A percentile compares a stretch with the other conserved stretches of the same genome.
phyloP scores from a whole-genome alignment of 768 basidiomycete genomes.

The Rubroboletus satanas region DNA sequence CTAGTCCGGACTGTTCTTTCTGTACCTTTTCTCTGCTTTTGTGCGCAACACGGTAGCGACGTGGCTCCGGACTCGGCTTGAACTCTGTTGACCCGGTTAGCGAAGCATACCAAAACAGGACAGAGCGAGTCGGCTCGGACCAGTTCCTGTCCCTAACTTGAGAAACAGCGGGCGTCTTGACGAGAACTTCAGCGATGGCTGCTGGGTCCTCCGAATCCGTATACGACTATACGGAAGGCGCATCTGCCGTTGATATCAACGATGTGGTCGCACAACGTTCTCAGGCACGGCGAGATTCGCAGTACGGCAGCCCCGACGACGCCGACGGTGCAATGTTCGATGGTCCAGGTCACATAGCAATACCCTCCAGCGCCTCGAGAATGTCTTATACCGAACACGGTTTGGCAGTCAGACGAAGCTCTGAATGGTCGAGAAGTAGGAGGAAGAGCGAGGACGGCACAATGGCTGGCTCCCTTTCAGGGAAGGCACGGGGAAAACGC shows the following conservation, averaged over 20 bases:
- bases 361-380: slow-evolving; percentile 76
- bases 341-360: slow-evolving; percentile 58
- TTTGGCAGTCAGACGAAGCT: slow-evolving; percentile 47
- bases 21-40: not conserved
- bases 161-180: not conserved
- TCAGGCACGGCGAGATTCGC: slow-evolving; percentile 63
- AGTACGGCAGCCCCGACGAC: slow-evolving; percentile 48
- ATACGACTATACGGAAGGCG: slow-evolving; percentile 84
- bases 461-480: slow-evolving; percentile 24
- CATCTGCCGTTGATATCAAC: slow-evolving; percentile 70
- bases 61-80: not conserved
- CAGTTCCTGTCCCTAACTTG: not conserved
- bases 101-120: slow-evolving; percentile 15
- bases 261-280: slow-evolving; percentile 50
- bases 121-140: not conserved
- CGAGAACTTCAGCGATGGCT: slow-evolving; percentile 13
- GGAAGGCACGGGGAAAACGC: slow-evolving; percentile 33
- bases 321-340: slow-evolving; percentile 71
- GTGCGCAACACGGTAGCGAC: not conserved
- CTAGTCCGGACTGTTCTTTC: slow-evolving; percentile 20
- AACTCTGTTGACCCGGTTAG: not conserved
- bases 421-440: slow-evolving; percentile 46
- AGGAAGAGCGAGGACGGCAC: slow-evolving; percentile 48
- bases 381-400: slow-evolving; percentile 61
- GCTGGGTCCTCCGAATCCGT: slow-evolving; percentile 10